A percentile compares a stretch with the other conserved stretches of the same genome.
Evolutionary conservation across 2,329 filamentous ascomycete genomes (phyloP).

Genomic region (Sporothrix phasma): DNA sequence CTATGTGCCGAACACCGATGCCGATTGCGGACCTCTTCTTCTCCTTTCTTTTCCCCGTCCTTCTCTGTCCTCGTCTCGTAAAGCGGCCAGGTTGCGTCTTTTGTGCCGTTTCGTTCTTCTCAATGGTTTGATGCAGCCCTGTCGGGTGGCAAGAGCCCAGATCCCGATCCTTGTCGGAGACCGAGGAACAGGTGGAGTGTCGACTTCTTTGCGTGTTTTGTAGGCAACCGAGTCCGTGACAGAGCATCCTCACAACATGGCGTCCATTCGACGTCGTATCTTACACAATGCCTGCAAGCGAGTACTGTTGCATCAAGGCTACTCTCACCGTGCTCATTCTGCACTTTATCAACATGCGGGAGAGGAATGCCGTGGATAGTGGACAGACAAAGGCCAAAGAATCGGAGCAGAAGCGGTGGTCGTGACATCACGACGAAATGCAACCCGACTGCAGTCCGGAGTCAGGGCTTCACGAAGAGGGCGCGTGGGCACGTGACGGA

Average conservation of each 20-base stretch:
- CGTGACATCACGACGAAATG: too few species aligned
- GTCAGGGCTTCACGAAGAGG: slow-evolving; percentile 5
- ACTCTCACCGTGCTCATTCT: too few species aligned
- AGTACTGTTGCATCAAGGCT: too few species aligned
- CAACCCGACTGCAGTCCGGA: neutral
- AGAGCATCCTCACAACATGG: too few species aligned
- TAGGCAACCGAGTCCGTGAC: too few species aligned
- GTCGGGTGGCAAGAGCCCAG: neutral
- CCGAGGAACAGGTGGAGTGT: too few species aligned
- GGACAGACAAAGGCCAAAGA: neutral
- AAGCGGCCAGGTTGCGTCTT: neutral
- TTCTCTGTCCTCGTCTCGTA: neutral
- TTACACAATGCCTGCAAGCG: too few species aligned
- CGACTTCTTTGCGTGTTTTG: too few species aligned
- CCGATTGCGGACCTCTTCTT: neutral
- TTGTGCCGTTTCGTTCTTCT: neutral
- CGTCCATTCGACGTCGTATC: too few species aligned
- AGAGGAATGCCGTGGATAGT: neutral
- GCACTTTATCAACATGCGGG: too few species aligned
- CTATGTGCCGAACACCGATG: neutral
- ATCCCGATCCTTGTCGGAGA: neutral
- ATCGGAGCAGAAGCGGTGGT: neutral
- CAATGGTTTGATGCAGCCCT: neutral
- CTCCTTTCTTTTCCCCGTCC: neutral
- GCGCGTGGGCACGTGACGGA: slow-evolving; percentile 13